Conservation (phyloP, 2,329 filamentous ascomycete species). For the Exserohilum rostratum region DNA sequence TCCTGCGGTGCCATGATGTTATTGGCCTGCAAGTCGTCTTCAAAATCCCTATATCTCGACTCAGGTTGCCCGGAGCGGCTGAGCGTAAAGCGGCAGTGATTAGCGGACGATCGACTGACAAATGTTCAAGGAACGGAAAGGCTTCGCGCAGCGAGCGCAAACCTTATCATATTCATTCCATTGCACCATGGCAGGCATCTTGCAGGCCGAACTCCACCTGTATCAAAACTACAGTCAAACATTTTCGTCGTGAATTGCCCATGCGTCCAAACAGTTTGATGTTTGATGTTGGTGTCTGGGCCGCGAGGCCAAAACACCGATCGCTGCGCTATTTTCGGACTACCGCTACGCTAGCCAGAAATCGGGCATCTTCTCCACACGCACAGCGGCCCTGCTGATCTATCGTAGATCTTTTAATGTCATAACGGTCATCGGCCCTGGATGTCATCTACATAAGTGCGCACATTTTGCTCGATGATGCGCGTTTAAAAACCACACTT, state of each 20-base stretch:
- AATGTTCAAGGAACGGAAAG: neutral
- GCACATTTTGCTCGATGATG: neutral
- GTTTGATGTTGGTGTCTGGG: slow-evolving; percentile 17
- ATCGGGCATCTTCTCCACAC: neutral
- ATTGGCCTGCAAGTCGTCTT: neutral
- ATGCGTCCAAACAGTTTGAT: slow-evolving; percentile 13
- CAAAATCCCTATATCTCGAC: neutral
- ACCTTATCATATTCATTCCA: slow-evolving; percentile 17
- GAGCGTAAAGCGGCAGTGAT: neutral
- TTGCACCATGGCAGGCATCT: slow-evolving; percentile 8
- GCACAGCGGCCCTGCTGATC: neutral
- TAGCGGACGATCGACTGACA: neutral
- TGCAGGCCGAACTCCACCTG: neutral
- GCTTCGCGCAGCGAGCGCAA: slow-evolving; percentile 7
- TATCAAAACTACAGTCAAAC: slow-evolving; percentile 10
- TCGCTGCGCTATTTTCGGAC: slow-evolving; percentile 14
- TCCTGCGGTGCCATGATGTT: slow-evolving; percentile 18
- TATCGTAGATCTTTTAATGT: neutral
- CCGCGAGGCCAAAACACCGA: slow-evolving; percentile 17
- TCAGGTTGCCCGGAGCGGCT: neutral
- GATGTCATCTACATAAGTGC: neutral
- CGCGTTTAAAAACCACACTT: neutral
- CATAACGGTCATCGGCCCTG: neutral
- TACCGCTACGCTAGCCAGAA: slow-evolving; percentile 2
- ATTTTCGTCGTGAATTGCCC: slow-evolving; percentile 11